Base-by-base conservation (phyloP, 306 rosid species). In the Biancaea sappan region DNA sequence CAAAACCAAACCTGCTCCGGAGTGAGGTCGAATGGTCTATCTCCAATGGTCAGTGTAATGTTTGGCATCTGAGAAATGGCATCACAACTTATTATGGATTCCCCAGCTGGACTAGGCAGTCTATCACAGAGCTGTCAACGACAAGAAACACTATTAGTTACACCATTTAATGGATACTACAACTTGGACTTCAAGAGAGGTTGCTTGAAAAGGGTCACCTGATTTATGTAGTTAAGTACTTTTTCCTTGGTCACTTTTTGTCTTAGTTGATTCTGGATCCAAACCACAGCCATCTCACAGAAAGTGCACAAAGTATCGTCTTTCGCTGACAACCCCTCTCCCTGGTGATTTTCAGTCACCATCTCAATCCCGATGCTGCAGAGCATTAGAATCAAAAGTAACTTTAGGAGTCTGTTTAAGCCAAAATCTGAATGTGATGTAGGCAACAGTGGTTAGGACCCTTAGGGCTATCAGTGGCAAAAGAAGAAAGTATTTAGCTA, bases 81-180 rank as follows among this genome's bases (percentile, higher is more conserved):
- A 21, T 80, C 81, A 73, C 98, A 93, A 64, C 72, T 70, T 21
- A 93, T 81, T 16, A 82, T 31, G 0, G 93, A 86, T 77, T 90
- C 98, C 69, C 93, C 96, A 15, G 81, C 78, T 47, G 98, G 98
- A 85, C 92, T 88, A 35, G 96, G 96, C 74, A 88, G 84, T 85
- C 80, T 87, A 68, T 93, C 86, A 15, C 96, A 93, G 22, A 93
- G 81, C 98, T 92, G 83, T 54, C 32, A 69, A 54, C 64, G 56
- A 67, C 67, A 41, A 68, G 65, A 72, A 78, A 21, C 25, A 52
- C n/a, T 24, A 35, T 21, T 69, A 26, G 77, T n/a, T 35, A 72
- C 38, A 74, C 43, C 43, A 12, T 8, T 43, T 9, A 65, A 38
- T 56, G 2, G 32, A 58, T 57, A 12, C 53, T 6, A 26, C 21